These are phyloP conservation scores for Austropuccinia psidii DNA, from an alignment of 1,284 basidiomycete species.

Conservation along the genomic window DNA sequence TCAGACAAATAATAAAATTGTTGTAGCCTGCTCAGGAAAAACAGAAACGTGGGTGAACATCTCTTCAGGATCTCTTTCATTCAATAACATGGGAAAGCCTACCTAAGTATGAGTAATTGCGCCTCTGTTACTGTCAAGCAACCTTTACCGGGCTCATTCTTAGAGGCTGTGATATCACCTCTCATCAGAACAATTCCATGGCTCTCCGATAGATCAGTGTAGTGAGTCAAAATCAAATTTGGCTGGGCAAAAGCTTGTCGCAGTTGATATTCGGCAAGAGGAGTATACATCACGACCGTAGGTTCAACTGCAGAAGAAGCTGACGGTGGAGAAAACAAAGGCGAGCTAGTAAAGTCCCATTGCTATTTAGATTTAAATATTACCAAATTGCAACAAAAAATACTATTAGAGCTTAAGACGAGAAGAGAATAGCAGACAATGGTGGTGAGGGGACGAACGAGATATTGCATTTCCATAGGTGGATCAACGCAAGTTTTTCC, in stretches of 20 bases:
- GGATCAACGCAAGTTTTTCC: background rate
- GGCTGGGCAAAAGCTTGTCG: slow-evolving; percentile 81
- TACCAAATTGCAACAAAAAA: background rate
- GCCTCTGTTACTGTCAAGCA: slow-evolving; percentile 38
- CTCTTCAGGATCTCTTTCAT: slow-evolving; percentile 55
- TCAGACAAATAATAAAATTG: slow-evolving; percentile 36
- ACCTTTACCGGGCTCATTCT: slow-evolving; percentile 47
- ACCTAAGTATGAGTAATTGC: slow-evolving; percentile 53
- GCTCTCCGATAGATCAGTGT: slow-evolving; percentile 73
- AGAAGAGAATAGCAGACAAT: background rate
- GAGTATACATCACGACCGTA: slow-evolving; percentile 72
- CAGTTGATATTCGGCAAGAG: slow-evolving; percentile 87
- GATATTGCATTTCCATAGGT: slow-evolving; percentile 27
- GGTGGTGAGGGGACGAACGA: background rate
- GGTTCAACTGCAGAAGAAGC: background rate
- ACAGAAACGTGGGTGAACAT: slow-evolving; percentile 44
- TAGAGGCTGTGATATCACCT: slow-evolving; percentile 75
- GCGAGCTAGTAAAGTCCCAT: slow-evolving; percentile 25
- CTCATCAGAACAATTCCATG: slow-evolving; percentile 80
- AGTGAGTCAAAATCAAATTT: slow-evolving; percentile 79
- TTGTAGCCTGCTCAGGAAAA: slow-evolving; percentile 11
- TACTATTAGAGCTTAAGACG: background rate
- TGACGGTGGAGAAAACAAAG: slow-evolving; percentile 22
- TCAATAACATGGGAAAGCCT: slow-evolving; percentile 58
- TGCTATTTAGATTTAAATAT: slow-evolving; percentile 12